These are phyloP conservation scores for Aureobasidium uvarum DNA, from an alignment of 2,329 filamentous ascomycete genomes.

Conservation along the genomic window DNA sequence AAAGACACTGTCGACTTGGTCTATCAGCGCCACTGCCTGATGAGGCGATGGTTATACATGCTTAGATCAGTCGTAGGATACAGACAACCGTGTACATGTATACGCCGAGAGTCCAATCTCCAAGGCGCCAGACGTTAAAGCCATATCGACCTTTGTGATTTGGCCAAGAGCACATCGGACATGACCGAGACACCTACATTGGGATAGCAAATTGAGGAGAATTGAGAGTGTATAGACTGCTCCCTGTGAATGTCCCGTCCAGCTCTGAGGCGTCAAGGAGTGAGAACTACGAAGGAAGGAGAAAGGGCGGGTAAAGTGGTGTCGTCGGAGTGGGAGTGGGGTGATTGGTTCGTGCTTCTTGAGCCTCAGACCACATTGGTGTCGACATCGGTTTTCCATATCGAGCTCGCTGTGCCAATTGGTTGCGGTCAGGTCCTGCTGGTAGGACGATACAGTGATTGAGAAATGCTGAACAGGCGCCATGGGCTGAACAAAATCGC, in stretches of 20 bases:
- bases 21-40: background rate
- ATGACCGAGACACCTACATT: background rate
- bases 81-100: background rate
- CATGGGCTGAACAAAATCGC: conserved; percentile 21
- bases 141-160: background rate
- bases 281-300: background rate
- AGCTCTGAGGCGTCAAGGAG: background rate
- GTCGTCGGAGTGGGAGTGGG: background rate
- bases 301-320: background rate
- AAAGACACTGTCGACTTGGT: background rate
- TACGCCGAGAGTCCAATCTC: background rate
- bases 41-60: background rate
- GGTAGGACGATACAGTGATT: background rate
- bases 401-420: background rate
- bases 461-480: conserved; percentile 24
- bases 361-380: conserved; percentile 19
- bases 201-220: background rate
- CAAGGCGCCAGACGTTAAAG: background rate
- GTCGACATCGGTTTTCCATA: background rate
- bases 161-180: conserved; percentile 1
- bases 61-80: background rate
- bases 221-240: background rate
- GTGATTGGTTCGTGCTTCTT: conserved; percentile 12
- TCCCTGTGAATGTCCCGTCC: background rate
- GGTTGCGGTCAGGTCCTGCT: background rate